These are phyloP conservation scores for Colletotrichum sansevieriae DNA, from an alignment of 2,329 filamentous ascomycete genomes.

Conservation along the genomic window DNA sequence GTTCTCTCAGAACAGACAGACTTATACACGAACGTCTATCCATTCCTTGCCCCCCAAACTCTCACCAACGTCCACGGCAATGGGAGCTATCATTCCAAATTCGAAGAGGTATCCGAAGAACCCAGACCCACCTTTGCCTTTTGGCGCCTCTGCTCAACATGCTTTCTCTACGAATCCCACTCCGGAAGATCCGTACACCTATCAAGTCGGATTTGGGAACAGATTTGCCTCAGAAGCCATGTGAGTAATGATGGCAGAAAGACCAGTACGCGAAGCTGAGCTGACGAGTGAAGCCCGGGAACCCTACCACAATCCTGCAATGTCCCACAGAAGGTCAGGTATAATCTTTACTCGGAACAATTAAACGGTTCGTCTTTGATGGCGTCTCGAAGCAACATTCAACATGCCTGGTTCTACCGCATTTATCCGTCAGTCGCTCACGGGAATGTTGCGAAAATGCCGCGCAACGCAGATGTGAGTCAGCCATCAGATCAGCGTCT, in stretches of 20 bases:
- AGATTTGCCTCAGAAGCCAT: conserved; percentile 44
- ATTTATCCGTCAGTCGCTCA: conserved; percentile 48
- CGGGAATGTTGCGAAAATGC: conserved; percentile 26
- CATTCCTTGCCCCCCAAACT: neutral
- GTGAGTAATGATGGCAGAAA: conserved; percentile 28
- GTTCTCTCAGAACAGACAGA: neutral
- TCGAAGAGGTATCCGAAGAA: conserved; percentile 22
- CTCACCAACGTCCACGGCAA: neutral
- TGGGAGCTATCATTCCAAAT: conserved; percentile 32
- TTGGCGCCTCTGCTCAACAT: conserved; percentile 39
- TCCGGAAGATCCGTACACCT: conserved; percentile 42
- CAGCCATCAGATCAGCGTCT: conserved; percentile 5
- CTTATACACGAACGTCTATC: neutral
- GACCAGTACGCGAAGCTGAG: neutral
- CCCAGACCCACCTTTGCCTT: conserved; percentile 9
- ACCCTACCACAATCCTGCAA: conserved; percentile 48
- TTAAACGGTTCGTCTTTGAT: conserved; percentile 58
- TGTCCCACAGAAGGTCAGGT: conserved; percentile 57
- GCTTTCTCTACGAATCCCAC: conserved; percentile 37
- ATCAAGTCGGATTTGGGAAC: conserved; percentile 45
- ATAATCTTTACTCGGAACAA: conserved; percentile 61
- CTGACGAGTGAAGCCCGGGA: conserved; percentile 35
- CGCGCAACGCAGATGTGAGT: conserved; percentile 39
- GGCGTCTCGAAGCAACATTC: conserved; percentile 36
- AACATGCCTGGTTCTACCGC: conserved; percentile 50